These are phyloP conservation scores for Botrytis cinerea DNA, from an alignment of 2,329 filamentous ascomycete species.

Conservation along the genomic window DNA sequence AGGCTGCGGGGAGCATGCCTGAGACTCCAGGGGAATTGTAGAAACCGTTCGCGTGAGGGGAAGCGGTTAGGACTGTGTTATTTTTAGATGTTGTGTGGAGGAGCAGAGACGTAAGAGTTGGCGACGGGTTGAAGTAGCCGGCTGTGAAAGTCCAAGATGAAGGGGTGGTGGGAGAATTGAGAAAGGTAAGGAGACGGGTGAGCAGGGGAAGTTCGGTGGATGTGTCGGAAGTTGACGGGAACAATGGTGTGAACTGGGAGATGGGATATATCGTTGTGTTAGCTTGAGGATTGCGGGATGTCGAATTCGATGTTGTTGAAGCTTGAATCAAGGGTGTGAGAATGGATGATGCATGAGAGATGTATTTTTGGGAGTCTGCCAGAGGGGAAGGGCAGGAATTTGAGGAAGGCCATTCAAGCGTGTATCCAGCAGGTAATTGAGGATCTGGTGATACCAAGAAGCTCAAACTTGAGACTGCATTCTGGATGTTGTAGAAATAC, in stretches of 20 bases:
- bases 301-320: slow-evolving; percentile 21
- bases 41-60: slow-evolving; percentile 93
- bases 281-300: slow-evolving; percentile 25
- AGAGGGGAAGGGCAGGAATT: slow-evolving; percentile 79
- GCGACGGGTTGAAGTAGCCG: slow-evolving; percentile 97
- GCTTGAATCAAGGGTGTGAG: slow-evolving; percentile 64
- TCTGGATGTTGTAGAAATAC: slow-evolving; percentile 78
- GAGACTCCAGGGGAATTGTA: slow-evolving; percentile 86
- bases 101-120: slow-evolving; percentile 76
- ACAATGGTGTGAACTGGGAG: slow-evolving; percentile 82
- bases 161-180: slow-evolving; percentile 64
- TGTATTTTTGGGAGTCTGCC: slow-evolving; percentile 67
- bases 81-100: slow-evolving; percentile 60
- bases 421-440: slow-evolving; percentile 56
- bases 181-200: slow-evolving; percentile 68
- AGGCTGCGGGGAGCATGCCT: slow-evolving; percentile 86
- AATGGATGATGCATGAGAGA: slow-evolving; percentile 64
- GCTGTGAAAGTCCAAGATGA: slow-evolving; percentile 95
- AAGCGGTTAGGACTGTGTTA: slow-evolving; percentile 88
- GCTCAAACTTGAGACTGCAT: slow-evolving; percentile 75
- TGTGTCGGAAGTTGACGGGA: slow-evolving; percentile 70
- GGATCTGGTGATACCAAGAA: slow-evolving; percentile 71
- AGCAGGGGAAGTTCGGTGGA: slow-evolving; percentile 89
- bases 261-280: slow-evolving; percentile 83
- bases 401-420: slow-evolving; percentile 69